These are phyloP conservation scores for Rhizoclosmatium sp. DNA, from an alignment of 192 early-diverging fungal genomes.

Conservation along the genomic window DNA sequence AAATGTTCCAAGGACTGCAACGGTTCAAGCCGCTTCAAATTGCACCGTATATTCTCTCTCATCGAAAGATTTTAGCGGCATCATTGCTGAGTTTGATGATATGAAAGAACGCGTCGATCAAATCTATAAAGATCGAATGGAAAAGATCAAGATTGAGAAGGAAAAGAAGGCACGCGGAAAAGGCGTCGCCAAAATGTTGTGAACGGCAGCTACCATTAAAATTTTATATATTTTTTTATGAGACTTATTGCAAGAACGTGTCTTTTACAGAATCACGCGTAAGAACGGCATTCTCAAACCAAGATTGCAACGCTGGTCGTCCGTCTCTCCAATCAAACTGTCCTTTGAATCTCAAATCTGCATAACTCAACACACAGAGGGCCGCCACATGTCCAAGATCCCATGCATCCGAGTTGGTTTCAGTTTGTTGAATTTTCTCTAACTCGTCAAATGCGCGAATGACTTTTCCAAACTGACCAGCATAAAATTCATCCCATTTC, in stretches of 20 bases:
- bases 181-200: conserved; percentile 16
- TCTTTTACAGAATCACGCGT: neutral
- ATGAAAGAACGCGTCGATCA: conserved; percentile 26
- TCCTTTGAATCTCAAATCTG: neutral
- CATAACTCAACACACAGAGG: conserved; percentile 6
- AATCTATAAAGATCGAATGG: conserved; percentile 35
- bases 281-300: neutral
- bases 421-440: neutral
- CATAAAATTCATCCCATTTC: conserved; percentile 5
- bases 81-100: conserved; percentile 30
- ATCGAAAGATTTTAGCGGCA: conserved; percentile 11
- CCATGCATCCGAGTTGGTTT: neutral
- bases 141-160: conserved; percentile 8
- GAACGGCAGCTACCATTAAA: neutral
- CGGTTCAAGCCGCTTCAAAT: conserved; percentile 11
- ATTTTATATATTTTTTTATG: neutral
- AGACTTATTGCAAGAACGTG: neutral
- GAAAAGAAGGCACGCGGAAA: conserved; percentile 33
- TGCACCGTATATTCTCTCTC: conserved; percentile 23
- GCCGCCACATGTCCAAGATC: neutral
- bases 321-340: neutral
- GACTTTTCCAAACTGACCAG: conserved; percentile 26
- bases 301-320: neutral
- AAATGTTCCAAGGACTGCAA: conserved; percentile 28
- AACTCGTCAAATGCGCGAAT: conserved; percentile 10